A percentile compares a stretch with the other conserved stretches of the same genome.
These are phyloP conservation scores for Naumovozyma baii DNA, from an alignment of 805 yeast genomes.

Conservation along the genomic window DNA sequence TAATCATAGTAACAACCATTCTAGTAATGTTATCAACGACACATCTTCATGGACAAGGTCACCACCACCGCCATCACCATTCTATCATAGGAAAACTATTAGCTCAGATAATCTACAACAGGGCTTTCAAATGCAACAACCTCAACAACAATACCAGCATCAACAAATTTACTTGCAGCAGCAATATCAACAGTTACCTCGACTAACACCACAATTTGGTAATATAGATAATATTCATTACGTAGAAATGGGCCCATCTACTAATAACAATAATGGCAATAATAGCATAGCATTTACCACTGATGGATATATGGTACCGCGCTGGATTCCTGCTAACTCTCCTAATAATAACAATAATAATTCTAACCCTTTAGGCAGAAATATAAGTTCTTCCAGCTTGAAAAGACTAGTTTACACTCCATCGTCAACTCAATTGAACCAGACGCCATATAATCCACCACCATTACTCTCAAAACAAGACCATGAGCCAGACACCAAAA, in stretches of 20 bases:
- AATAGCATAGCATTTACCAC: neutral
- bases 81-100: neutral
- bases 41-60: neutral
- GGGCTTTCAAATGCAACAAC: neutral
- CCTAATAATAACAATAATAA: neutral
- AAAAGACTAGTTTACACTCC: neutral
- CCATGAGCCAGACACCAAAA: no score
- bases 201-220: neutral
- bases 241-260: neutral
- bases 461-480: no score
- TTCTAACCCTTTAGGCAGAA: neutral
- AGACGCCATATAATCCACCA: neutral
- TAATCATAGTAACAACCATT: neutral
- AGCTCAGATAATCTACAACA: neutral
- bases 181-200: no score
- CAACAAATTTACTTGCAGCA: neutral
- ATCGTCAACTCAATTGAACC: neutral
- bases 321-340: neutral
- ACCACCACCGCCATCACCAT: neutral
- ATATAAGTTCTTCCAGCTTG: neutral
- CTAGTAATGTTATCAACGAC: neutral
- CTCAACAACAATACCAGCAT: no score
- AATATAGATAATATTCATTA: neutral
- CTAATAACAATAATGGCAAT: neutral
- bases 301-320: neutral